Conservation (phyloP, 257 asterid species). For the Solanum arcanum region DNA sequence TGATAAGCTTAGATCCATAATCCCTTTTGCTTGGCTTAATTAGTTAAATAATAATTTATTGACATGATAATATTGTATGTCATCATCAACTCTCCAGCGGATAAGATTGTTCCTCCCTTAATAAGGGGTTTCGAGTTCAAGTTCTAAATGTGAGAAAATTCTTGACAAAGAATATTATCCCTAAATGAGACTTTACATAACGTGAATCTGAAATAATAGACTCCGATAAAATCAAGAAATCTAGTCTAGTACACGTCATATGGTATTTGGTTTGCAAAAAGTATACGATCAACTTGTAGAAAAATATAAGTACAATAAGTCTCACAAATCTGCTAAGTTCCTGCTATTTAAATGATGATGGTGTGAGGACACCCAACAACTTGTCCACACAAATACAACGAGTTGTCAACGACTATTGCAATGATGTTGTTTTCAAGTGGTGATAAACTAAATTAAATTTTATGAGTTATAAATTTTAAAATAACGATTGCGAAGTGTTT, state of each 20-base stretch:
- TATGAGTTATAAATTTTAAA: neutral
- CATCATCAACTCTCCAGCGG: neutral
- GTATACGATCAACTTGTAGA: neutral
- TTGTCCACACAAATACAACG: neutral
- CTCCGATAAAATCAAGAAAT: too few species aligned
- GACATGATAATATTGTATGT: neutral
- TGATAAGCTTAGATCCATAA: neutral
- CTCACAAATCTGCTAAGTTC: neutral
- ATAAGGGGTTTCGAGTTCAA: fast-evolving
- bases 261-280: neutral
- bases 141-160: too few species aligned
- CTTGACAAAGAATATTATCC: fast-evolving
- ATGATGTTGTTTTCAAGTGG: neutral
- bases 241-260: neutral
- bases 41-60: neutral
- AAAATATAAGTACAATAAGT: neutral
- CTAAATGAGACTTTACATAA: too few species aligned
- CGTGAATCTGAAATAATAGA: too few species aligned
- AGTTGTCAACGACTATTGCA: neutral
- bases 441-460: neutral
- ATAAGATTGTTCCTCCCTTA: too few species aligned
- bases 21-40: neutral
- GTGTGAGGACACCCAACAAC: neutral
- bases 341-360: neutral
- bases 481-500: neutral